Base-by-base conservation (phyloP, 208 protist species). In the Wallacemonas sp. region DNA sequence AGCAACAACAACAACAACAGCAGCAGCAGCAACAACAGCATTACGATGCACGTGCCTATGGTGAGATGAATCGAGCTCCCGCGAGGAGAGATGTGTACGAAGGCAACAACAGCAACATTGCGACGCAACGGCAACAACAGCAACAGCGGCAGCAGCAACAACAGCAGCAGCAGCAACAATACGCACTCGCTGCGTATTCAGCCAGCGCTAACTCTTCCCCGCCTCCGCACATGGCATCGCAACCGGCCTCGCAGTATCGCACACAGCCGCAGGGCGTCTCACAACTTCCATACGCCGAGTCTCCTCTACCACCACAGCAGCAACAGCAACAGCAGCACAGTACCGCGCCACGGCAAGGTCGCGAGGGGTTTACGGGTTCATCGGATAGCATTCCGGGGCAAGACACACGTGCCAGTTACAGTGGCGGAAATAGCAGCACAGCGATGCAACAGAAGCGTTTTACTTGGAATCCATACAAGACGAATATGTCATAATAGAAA, bases 391-490 rank as follows among this genome's bases (percentile, higher is more conserved):
- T 11, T 21, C 14, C 4, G 11, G 46, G 30, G 4, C n/a, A 58
- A 33, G 51, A 39, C 0, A 2, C 51, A 6, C 51, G 30, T 22
- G 30, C 14, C 56, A 62, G 22, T n/a, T 9, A 26, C 15, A 42
- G n/a, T 2, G n/a, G n/a, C n/a, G n/a, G n/a, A n/a, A n/a, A n/a
- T n/a, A n/a, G n/a, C n/a, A n/a, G n/a, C n/a, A n/a, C n/a, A n/a
- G n/a, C n/a, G n/a, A n/a, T n/a, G n/a, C n/a, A 31, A 58, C 17
- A 62, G 31, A 39, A 45, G 21, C 74, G 74, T 2, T 79, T 79
- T 22, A 46, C 64, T 12, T 69, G 72, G 60, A 79, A 79, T 33
- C 72, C 72, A 5, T 79, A 79, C 62, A 72, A 62, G 26, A 66
- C 36, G n/a, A n/a, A 15, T 15, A 9, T 9, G 15, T 9, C n/a